These are phyloP conservation scores for Kluyveromyces siamensis DNA, from an alignment of 805 yeast genomes.

Conservation along the genomic window DNA sequence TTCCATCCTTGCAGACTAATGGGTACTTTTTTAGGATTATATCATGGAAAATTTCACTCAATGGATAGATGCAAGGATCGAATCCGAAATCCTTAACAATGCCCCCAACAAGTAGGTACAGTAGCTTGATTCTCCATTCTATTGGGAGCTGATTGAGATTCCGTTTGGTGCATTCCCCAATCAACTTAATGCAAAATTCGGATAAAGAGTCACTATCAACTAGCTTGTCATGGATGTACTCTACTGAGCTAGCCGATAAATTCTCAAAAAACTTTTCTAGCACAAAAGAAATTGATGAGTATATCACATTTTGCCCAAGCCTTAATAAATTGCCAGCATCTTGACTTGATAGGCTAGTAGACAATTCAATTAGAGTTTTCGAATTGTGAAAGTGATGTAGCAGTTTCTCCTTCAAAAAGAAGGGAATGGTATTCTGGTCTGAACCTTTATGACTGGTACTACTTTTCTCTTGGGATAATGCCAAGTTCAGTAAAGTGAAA, in stretches of 20 bases:
- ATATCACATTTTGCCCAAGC: slow-evolving; percentile 49
- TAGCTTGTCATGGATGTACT: slow-evolving; percentile 40
- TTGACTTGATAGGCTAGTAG: slow-evolving; percentile 17
- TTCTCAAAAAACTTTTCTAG: slow-evolving; percentile 55
- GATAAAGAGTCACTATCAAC: slow-evolving; percentile 30
- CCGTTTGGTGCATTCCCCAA: slow-evolving; percentile 22
- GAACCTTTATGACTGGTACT: background rate
- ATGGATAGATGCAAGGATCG: slow-evolving; percentile 52
- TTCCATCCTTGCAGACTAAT: slow-evolving; percentile 18
- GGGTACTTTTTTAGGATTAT: slow-evolving; percentile 58
- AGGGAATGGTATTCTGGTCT: slow-evolving; percentile 8
- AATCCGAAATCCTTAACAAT: slow-evolving; percentile 76
- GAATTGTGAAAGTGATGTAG: slow-evolving; percentile 49
- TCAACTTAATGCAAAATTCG: slow-evolving; percentile 21
- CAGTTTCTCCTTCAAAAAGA: slow-evolving; percentile 29
- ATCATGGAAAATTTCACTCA: slow-evolving; percentile 61
- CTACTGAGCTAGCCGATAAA: slow-evolving; percentile 45
- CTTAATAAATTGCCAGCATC: slow-evolving; percentile 38
- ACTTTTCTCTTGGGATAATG: slow-evolving; percentile 4
- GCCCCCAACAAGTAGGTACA: slow-evolving; percentile 56
- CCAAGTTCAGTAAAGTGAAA: slow-evolving; percentile 16
- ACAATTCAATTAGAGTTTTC: slow-evolving; percentile 47
- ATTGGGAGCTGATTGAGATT: slow-evolving; percentile 33
- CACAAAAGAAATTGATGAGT: slow-evolving; percentile 49
- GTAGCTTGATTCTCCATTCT: slow-evolving; percentile 40